A percentile compares a stretch with the other conserved stretches of the same genome.
Conservation (phyloP, 1,139 yeast genomes). For the Spencermartinsiella ligniputridi region DNA sequence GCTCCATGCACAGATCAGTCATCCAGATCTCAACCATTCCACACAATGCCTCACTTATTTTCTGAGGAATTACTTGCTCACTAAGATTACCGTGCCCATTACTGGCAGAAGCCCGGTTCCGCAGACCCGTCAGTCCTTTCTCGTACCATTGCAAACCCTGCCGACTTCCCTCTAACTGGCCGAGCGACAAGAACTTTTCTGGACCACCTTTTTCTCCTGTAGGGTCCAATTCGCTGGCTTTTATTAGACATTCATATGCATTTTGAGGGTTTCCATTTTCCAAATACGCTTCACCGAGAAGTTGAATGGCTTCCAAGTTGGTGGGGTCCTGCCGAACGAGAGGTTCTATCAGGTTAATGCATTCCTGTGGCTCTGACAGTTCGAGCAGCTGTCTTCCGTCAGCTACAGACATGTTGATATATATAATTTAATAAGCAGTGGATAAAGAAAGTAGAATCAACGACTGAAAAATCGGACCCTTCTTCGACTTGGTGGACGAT, state of each 20-base stretch:
- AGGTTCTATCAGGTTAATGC: constrained; percentile 18
- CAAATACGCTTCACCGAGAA: constrained; percentile 68
- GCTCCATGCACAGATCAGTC: constrained; percentile 97
- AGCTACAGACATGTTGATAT: too few species aligned
- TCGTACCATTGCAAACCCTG: constrained; percentile 68
- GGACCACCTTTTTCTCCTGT: constrained; percentile 55
- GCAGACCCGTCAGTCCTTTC: constrained; percentile 55
- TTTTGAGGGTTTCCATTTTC: constrained; percentile 75
- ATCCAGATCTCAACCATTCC: constrained; percentile 95
- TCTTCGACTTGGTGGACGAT: neutral
- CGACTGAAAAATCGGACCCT: too few species aligned
- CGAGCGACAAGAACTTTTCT: constrained; percentile 84
- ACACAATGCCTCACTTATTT: constrained; percentile 69
- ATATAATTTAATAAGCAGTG: too few species aligned
- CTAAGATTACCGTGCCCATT: constrained; percentile 26
- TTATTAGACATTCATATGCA: constrained; percentile 63
- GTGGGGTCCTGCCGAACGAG: constrained; percentile 2
- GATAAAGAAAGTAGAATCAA: too few species aligned
- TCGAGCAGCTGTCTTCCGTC: constrained; percentile 21
- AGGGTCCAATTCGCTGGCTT: constrained; percentile 67
- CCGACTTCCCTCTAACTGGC: constrained; percentile 81
- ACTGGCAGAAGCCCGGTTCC: constrained; percentile 35
- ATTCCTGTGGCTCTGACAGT: constrained; percentile 21
- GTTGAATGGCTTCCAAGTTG: constrained; percentile 38
- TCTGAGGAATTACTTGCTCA: constrained; percentile 37